phyloP scores from a whole-genome alignment of 352 stramenopile species.

The Globisporangium echinulatum region DNA sequence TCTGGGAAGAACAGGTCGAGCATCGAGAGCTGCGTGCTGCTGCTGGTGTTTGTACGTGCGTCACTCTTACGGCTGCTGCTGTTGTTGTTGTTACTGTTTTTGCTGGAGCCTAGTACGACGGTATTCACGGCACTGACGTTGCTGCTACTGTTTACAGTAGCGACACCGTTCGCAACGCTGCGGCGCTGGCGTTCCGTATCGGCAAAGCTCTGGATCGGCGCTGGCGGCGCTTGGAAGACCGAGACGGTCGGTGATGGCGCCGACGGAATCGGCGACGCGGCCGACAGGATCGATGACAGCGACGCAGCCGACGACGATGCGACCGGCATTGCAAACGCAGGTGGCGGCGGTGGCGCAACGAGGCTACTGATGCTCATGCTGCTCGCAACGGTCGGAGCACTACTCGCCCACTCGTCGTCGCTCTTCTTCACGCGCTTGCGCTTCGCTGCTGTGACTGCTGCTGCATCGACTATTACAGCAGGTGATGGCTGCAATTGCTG shows the following conservation, averaged over 20 bases:
- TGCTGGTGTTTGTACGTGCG: background rate
- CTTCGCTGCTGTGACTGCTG: constrained; percentile 18
- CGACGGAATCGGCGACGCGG: constrained; percentile 8
- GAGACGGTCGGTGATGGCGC: constrained; percentile 17
- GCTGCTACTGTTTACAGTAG: background rate
- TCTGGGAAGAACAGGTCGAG: constrained; percentile 59
- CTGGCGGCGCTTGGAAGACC: constrained; percentile 51
- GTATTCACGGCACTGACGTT: background rate
- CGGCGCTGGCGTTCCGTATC: constrained; percentile 32
- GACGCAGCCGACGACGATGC: constrained; percentile 6
- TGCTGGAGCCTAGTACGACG: background rate
- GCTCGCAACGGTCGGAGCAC: background rate
- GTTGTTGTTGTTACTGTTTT: constrained; percentile 1
- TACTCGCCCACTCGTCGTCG: constrained; percentile 16
- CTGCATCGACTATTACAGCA: constrained; percentile 1
- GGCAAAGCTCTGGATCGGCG: constrained; percentile 51
- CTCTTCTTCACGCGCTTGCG: constrained; percentile 50
- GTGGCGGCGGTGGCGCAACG: constrained; percentile 4
- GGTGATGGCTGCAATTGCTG: background rate
- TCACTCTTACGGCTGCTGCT: constrained; percentile 1
- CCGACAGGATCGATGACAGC: constrained; percentile 15
- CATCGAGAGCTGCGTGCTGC: constrained; percentile 25
- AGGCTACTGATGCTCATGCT: constrained; percentile 18
- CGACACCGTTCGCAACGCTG: background rate
- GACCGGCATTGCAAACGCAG: constrained; percentile 9